Percentiles rank a stretch among this genome's conserved stretches.
Conservation (phyloP, 164 flowering plant genomes). For the Annona squamosa region DNA sequence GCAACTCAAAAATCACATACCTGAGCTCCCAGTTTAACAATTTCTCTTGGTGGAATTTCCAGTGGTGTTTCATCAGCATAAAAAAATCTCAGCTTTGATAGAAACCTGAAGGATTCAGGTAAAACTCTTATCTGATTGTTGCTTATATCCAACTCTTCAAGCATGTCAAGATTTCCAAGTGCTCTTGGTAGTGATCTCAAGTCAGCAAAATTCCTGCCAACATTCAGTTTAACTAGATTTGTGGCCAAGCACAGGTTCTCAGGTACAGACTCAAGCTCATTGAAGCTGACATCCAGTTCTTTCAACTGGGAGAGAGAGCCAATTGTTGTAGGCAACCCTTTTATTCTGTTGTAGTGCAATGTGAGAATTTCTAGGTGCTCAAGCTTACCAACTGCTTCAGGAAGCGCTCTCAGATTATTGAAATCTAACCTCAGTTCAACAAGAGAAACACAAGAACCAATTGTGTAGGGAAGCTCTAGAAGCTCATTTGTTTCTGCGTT, state of each 20-base stretch:
- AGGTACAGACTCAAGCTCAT: constrained; percentile 54
- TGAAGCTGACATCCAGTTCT: constrained; percentile 69
- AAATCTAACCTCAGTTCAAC: constrained; percentile 52
- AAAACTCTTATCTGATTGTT: constrained; percentile 47
- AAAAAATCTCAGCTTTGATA: constrained; percentile 52
- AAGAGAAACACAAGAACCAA: constrained; percentile 60
- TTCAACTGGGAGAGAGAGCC: constrained; percentile 44
- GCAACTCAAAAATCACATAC: constrained; percentile 17
- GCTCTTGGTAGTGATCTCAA: constrained; percentile 52
- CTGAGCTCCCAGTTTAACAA: constrained; percentile 58
- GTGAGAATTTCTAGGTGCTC: constrained; percentile 49
- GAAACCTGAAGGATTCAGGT: constrained; percentile 58
- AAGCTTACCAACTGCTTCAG: constrained; percentile 69
- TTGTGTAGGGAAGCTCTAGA: constrained; percentile 58
- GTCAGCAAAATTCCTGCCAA: constrained; percentile 63
- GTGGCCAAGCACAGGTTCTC: constrained; percentile 54
- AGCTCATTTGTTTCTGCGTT: constrained; percentile 57
- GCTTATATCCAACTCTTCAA: constrained; percentile 70
- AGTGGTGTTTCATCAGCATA: constrained; percentile 63
- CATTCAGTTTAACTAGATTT: constrained; percentile 45
- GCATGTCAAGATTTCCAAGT: constrained; percentile 61
- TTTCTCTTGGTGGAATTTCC: constrained; percentile 59
- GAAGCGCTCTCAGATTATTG: constrained; percentile 56
- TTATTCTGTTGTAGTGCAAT: constrained; percentile 51
- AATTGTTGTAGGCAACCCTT: constrained; percentile 56